phyloP scores from a whole-genome alignment of 78 protist genomes.

The Emiliania huxleyi region DNA sequence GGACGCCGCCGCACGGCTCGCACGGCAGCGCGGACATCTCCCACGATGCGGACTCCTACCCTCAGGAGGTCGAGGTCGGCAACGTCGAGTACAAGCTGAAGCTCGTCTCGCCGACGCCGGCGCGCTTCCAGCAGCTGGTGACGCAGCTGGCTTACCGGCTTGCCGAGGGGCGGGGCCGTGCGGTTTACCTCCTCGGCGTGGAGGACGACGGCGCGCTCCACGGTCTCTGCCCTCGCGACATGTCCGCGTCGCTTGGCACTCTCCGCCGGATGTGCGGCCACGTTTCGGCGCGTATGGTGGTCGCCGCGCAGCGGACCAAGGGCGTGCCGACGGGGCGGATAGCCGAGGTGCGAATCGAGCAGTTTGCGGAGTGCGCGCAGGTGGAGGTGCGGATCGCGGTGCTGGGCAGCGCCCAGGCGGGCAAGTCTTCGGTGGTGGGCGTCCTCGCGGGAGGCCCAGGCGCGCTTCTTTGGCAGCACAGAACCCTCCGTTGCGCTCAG shows the following conservation, averaged over 20 bases:
- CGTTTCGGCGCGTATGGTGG: neutral
- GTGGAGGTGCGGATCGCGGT: neutral
- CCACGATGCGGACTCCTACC: too few species aligned
- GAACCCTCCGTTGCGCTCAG: too few species aligned
- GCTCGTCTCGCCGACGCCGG: neutral
- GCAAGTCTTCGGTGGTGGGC: neutral
- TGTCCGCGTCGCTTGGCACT: neutral
- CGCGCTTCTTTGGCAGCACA: too few species aligned
- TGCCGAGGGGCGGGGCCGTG: slow-evolving; percentile 75
- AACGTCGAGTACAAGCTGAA: slow-evolving; percentile 66
- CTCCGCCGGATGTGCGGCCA: neutral
- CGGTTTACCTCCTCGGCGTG: slow-evolving; percentile 83
- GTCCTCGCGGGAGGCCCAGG: neutral
- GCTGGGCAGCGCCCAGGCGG: neutral
- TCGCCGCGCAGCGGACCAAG: neutral
- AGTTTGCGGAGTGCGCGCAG: neutral
- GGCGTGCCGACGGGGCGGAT: too few species aligned
- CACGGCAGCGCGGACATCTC: too few species aligned
- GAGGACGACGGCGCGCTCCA: slow-evolving; percentile 66
- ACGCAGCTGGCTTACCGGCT: slow-evolving; percentile 69
- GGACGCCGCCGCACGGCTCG: too few species aligned
- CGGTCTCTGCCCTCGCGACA: neutral
- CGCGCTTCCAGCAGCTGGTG: neutral
- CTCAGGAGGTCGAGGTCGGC: slow-evolving; percentile 67
- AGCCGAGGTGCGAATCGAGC: neutral